These are phyloP conservation scores for Leccinum sublutescens DNA, from an alignment of 768 basidiomycete species.

Conservation along the genomic window DNA sequence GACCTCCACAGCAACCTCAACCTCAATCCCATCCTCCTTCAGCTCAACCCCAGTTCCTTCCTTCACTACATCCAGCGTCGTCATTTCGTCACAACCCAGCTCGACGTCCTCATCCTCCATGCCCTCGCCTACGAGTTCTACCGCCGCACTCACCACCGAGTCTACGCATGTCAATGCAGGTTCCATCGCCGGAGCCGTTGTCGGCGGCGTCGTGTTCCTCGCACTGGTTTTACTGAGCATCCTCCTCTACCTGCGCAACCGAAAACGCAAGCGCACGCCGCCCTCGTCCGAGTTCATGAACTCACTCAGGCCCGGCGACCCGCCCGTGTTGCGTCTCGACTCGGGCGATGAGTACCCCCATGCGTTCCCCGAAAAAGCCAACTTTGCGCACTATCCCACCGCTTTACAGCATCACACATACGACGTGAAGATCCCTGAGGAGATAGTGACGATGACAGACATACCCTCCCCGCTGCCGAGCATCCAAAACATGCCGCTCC, in stretches of 20 bases:
- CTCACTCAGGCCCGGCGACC: conserved; percentile 20
- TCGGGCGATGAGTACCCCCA: conserved; percentile 17
- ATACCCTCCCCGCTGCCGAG: conserved; percentile 14
- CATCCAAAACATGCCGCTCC: conserved; percentile 19
- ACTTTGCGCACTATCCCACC: conserved; percentile 3
- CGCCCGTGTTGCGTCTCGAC: conserved; percentile 30
- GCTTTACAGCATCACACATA: conserved; percentile 3
- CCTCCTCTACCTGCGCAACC: conserved; percentile 44
- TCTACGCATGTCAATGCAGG: conserved; percentile 32
- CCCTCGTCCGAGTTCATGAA: conserved; percentile 61
- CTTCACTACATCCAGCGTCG: neutral
- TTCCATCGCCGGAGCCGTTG: conserved; percentile 51
- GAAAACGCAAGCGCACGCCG: conserved; percentile 40
- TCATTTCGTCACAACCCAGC: neutral
- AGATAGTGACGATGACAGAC: conserved; percentile 7
- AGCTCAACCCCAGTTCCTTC: neutral
- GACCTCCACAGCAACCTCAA: neutral
- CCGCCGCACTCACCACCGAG: conserved; percentile 10
- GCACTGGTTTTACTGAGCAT: conserved; percentile 33
- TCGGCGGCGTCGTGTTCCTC: conserved; percentile 48
- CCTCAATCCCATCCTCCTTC: neutral
- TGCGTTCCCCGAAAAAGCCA: conserved; percentile 18
- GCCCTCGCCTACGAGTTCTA: neutral
- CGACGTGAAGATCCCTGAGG: conserved; percentile 16
- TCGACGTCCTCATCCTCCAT: neutral